Evolutionary conservation across 1,139 yeast species (phyloP), one percentile per base, ranked within the genome.

Genomic region (Saccharomyces hybrid): DNA sequence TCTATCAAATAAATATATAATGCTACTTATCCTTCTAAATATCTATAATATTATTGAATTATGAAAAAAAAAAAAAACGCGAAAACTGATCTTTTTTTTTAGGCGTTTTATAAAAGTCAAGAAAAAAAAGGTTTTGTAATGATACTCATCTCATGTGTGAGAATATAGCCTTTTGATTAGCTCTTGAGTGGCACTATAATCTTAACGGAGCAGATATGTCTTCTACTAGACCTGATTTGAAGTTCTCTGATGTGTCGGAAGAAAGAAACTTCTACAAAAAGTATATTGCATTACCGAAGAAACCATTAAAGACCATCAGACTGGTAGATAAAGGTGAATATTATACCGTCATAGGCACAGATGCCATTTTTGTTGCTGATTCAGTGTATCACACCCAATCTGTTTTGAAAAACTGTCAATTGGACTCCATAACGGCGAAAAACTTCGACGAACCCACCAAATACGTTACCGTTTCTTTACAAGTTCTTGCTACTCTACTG

Each of bases 321-420:
- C 74, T 88, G 32, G 84, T 87, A 51, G 96, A 89, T 63, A 81
- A 83, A 57, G 84, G 84, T 53, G 96, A 88, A 58, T 88, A 86
- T 68, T 90, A 84, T 69, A 82, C 88, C 0, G 85, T 82, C 0
- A 76, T 89, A 38, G 88, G 85, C 46, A 76, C 75, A 4, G 96
- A 91, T 68, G 96, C 98, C 2, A 78, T 79, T 51, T 77, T 82
- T 57, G 87, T 89, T 48, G 96, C 97, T 2, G 95, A 90, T 58
- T 75, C 78, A 55, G 83, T 93, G 32, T 93, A 88, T 72, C 86
- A 86, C 62, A 88, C 98, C 0, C 82, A 80, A 48, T 82, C 95
- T 19, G 95, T 89, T 4, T 70, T 93, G 55, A 91, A 91, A 55
- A 78, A 80, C 55, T 64, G 71, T 27, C 66, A 67, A 29, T 52